phyloP scores from a whole-genome alignment of 495 filamentous ascomycete genomes.

The Saxophila tyrrhenica region DNA sequence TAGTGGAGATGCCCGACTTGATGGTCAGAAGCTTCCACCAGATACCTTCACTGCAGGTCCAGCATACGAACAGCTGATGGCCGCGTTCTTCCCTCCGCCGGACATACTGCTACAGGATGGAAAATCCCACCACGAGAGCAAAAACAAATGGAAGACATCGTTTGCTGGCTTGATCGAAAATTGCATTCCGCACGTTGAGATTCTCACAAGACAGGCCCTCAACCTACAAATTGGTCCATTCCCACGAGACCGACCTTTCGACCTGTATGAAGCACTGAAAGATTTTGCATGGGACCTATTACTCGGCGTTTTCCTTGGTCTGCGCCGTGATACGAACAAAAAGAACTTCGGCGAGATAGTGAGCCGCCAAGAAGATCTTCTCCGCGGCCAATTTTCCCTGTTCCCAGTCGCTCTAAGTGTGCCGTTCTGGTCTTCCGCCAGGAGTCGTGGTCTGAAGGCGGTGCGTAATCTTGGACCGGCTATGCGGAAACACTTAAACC shows the following conservation, averaged over 20 bases:
- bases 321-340: not conserved
- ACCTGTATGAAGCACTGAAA: slow-evolving; percentile 26
- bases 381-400: slow-evolving; percentile 27
- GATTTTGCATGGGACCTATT: slow-evolving; percentile 24
- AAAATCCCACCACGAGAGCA: not conserved
- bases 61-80: slow-evolving; percentile 8
- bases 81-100: slow-evolving; percentile 11
- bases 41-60: no score
- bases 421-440: slow-evolving; percentile 23
- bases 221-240: no score
- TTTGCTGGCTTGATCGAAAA: no score
- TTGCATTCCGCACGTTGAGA: not conserved
- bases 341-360: not conserved
- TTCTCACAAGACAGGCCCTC: not conserved
- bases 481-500: slow-evolving; percentile 19
- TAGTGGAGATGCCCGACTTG: no score
- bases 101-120: slow-evolving; percentile 11
- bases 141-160: not conserved
- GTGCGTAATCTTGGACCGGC: no score
- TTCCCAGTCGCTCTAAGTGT: slow-evolving; percentile 24
- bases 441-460: slow-evolving; percentile 22
- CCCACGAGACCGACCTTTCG: not conserved
- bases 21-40: no score
- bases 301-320: slow-evolving; percentile 18
- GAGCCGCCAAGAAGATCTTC: slow-evolving; percentile 22